Percentiles rank a stretch among this genome's conserved stretches.
phyloP scores from a whole-genome alignment of 805 yeast species.

The Ogataea methanolica region DNA sequence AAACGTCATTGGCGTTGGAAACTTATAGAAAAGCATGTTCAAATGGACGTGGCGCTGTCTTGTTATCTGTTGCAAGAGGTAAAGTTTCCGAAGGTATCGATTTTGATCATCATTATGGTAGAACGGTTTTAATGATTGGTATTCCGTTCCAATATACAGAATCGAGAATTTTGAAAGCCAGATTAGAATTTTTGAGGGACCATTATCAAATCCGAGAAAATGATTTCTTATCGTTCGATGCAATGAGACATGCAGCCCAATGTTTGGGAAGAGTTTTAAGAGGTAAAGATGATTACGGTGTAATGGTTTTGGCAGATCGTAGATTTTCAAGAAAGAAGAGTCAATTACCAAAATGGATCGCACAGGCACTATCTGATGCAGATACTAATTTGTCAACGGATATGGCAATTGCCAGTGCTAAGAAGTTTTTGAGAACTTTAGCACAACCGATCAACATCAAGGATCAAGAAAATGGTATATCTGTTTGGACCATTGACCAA shows the following conservation, averaged over 20 bases:
- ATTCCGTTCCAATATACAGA: slow-evolving; percentile 99
- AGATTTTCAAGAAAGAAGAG: slow-evolving; percentile 80
- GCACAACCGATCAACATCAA: slow-evolving; percentile 90
- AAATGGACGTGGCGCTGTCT: slow-evolving; percentile 95
- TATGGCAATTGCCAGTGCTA: slow-evolving; percentile 94
- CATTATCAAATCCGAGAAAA: slow-evolving; percentile 89
- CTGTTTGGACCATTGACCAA: slow-evolving; percentile 85
- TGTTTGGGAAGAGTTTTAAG: slow-evolving; percentile 95
- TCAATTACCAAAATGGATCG: slow-evolving; percentile 96
- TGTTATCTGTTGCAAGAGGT: slow-evolving; percentile 97
- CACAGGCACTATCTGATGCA: slow-evolving; percentile 87
- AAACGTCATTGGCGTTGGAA: slow-evolving; percentile 90
- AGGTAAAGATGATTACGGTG: slow-evolving; percentile 98
- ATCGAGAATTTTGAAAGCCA: slow-evolving; percentile 90
- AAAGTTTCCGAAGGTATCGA: slow-evolving; percentile 98
- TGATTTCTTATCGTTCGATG: slow-evolving; percentile 95
- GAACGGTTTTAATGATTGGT: slow-evolving; percentile 97
- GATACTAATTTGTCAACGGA: slow-evolving; percentile 92
- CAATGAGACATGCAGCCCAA: slow-evolving; percentile 99
- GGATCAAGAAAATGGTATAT: slow-evolving; percentile 83
- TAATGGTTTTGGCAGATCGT: slow-evolving; percentile 96
- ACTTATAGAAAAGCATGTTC: slow-evolving; percentile 95
- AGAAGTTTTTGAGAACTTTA: slow-evolving; percentile 83
- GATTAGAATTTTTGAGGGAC: slow-evolving; percentile 89
- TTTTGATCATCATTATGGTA: slow-evolving; percentile 97